A percentile compares a stretch with the other conserved stretches of the same genome.
Conservation (phyloP, 805 yeast species). For the Cyberlindnera xylosilytica region DNA sequence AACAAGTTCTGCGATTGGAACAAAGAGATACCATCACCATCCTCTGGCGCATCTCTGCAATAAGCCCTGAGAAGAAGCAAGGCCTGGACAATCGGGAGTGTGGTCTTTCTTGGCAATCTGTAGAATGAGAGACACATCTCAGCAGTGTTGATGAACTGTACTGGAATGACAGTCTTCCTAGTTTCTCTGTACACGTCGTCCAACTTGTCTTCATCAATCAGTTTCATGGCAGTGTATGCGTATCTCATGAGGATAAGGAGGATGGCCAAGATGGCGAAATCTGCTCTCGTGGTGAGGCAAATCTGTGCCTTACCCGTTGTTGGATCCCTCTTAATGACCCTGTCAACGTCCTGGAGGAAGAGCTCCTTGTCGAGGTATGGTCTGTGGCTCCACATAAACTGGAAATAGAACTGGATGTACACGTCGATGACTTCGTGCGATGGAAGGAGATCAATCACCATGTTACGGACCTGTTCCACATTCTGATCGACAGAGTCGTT, state of each 20-base stretch:
- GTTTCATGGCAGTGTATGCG: conserved; percentile 34
- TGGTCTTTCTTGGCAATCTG: conserved; percentile 33
- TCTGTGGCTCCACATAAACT: conserved; percentile 40
- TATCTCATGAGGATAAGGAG: conserved; percentile 39
- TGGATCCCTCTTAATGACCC: conserved; percentile 35
- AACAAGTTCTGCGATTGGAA: conserved; percentile 35
- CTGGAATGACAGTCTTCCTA: conserved; percentile 34
- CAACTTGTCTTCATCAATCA: conserved; percentile 8
- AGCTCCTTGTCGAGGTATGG: conserved; percentile 42
- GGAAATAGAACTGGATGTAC: conserved; percentile 39
- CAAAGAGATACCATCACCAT: conserved; percentile 41
- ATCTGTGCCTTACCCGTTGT: conserved; percentile 28
- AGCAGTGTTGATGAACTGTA: conserved; percentile 36
- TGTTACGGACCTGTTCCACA: conserved; percentile 30
- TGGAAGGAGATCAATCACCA: conserved; percentile 36
- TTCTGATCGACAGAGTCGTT: conserved; percentile 17
- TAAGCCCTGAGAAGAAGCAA: conserved; percentile 38
- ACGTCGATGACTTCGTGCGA: conserved; percentile 35
- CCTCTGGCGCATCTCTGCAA: conserved; percentile 42
- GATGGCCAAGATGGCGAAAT: conserved; percentile 38
- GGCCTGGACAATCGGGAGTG: conserved; percentile 40
- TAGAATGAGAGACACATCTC: conserved; percentile 40
- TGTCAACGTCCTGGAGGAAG: conserved; percentile 28
- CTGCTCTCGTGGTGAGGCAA: conserved; percentile 33
- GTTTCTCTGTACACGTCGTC: conserved; percentile 5